Base-by-base conservation (phyloP, 331 rosid genomes). In the Quercus phellos region DNA sequence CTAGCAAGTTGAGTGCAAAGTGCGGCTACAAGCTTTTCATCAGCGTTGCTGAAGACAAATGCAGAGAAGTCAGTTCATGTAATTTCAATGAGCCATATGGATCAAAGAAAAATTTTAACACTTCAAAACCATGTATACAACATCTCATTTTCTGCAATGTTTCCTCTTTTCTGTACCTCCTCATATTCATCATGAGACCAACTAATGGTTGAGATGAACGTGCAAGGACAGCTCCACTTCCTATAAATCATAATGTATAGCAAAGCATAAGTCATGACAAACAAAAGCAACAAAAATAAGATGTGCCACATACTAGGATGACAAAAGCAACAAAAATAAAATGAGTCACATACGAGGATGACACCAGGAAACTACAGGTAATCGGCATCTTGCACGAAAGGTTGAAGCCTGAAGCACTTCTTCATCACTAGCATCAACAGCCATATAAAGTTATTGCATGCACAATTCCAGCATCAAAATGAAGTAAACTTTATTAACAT, bases 121-220 rank as follows among this genome's bases (percentile, higher is more conserved):
- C 51, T 66, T 66, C 50, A 18, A 66, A 42, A 7, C 70, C 6
- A 18, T 17, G 35, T 17, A 16, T 64, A 18, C 3, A 18, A 30
- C 8, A 6, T 18, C 7, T 32, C 18, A 29, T 8, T 64, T 30
- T 32, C 50, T 66, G 50, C 13, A 66, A 38, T 32, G 22, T 5
- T 42, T 64, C 9, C 34, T 68, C 77, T 59, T 53, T 35, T 70
- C 43, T 80, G 86, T 91, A 93, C 98, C 98, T 93, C 89, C 98
- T 91, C 94, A 90, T 86, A 85, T 91, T 95, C 96, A 89, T 91
- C 99, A 95, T 91, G 81, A 95, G 84, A 79, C 99, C 99, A 86
- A 93, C 98, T 77, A 93, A 79, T 55, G 99, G 99, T 83, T 95
- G 99, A 82, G 99, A 90, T 77, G 99, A 95, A 74, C 98, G 98